Percentiles rank a stretch among this genome's conserved stretches.
phyloP scores from a whole-genome alignment of 169 alveolate species.

The Cryptosporidium felis region DNA sequence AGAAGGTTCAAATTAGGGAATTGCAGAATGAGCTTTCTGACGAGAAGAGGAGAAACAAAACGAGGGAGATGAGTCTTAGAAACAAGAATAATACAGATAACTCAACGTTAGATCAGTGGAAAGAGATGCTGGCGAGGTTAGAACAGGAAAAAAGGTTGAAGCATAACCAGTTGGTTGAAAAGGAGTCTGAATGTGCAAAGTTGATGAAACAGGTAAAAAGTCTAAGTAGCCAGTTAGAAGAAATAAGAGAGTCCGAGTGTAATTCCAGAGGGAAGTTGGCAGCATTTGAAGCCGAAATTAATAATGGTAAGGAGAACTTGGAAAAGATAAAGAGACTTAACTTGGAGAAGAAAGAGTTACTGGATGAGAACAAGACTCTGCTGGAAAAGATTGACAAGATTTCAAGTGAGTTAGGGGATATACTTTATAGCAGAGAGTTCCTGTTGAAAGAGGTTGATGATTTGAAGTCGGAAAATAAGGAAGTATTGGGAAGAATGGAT shows the following conservation, averaged over 20 bases:
- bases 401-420: slow-evolving; percentile 1
- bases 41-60: slow-evolving; percentile 52
- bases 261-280: background rate
- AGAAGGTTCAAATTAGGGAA: slow-evolving; percentile 42
- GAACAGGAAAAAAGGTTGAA: slow-evolving; percentile 43
- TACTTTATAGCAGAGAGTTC: background rate
- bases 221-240: slow-evolving; percentile 18
- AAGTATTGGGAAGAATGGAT: background rate
- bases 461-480: background rate
- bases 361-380: background rate
- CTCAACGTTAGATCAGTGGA: slow-evolving; percentile 33
- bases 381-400: background rate
- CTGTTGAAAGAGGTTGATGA: background rate
- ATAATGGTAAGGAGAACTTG: background rate
- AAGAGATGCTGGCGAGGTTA: slow-evolving; percentile 31
- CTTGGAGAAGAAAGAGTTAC: background rate
- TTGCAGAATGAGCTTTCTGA: slow-evolving; percentile 60
- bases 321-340: background rate
- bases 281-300: background rate
- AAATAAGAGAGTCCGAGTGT: background rate
- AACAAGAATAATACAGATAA: slow-evolving; percentile 7
- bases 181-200: slow-evolving; percentile 33
- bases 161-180: slow-evolving; percentile 15
- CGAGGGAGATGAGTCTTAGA: slow-evolving; percentile 34
- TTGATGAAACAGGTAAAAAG: slow-evolving; percentile 17